Base-by-base conservation (phyloP, 1,284 basidiomycete genomes). In the Lentinula novae-zelandiae region DNA sequence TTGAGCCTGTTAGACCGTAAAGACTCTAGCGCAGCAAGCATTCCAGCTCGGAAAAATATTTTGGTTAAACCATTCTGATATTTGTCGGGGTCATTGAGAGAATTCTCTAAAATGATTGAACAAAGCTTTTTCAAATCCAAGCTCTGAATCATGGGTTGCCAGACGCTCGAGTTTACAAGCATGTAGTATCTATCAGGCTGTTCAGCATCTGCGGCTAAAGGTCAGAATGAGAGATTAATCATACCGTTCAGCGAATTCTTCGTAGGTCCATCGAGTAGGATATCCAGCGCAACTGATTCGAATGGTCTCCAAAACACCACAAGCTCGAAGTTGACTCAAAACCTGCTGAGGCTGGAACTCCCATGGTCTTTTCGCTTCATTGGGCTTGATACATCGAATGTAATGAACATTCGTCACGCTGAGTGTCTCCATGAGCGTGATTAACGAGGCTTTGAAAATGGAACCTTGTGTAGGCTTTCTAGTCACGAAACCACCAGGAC, bases 371-470 rank as follows among this genome's bases (percentile, higher is more conserved):
- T 99, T 99, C 64, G 86, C 83, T 71, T 99, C 97, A 73, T 99
- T 99, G 1, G 97, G 97, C 75, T 99, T 99, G 82, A 99, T 99
- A 75, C 97, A 99, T 58, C 97, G 89, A 69, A 99, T 99, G 72
- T 99, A 99, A 73, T 99, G 97, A 1, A 98, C 97, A 69, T 99
- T 98, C 22, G 97, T 99, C 64, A 93, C 90, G 69, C 94, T 92
- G 67, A 99, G 90, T 0, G 97, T 99, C 55, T 96, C 93, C 96
- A 99, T 99, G 52, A 99, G 80, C 58, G 87, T 92, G 72, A 94
- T 91, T 53, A 99, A 78, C 0, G 96, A 98, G 4, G 90, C 87
- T 74, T 99, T 99, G 85, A 99, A 99, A 72, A 99, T 99, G 5
- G 94, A 96, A 22, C 97, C 97, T 63, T 99, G 89, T 0, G 97